These are phyloP conservation scores for Deinandra increscens DNA, from an alignment of 129 eudicot species.

Conservation along the genomic window DNA sequence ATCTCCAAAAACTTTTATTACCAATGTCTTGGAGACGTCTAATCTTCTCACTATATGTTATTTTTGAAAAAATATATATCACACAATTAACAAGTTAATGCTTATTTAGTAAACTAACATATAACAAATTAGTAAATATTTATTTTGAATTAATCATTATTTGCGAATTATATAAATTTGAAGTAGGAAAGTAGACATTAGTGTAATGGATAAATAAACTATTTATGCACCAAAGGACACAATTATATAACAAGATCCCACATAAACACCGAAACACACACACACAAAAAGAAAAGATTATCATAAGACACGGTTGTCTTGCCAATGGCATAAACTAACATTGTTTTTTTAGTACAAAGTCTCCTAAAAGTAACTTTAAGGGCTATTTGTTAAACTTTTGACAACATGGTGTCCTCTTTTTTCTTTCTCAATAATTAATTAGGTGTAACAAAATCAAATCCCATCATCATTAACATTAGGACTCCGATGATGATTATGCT, in stretches of 20 bases:
- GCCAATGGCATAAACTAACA: constrained; percentile 20
- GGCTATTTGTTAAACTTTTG: constrained; percentile 16
- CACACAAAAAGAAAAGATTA: constrained; percentile 10
- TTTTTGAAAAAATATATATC: background rate
- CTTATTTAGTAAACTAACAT: too few species aligned
- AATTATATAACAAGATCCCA: constrained; percentile 18
- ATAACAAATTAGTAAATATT: too few species aligned
- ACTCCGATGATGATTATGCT: constrained; percentile 2
- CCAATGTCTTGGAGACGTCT: too few species aligned
- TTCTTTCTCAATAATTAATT: constrained; percentile 15
- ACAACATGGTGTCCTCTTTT: constrained; percentile 20
- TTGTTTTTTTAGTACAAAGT: constrained; percentile 16
- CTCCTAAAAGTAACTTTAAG: constrained; percentile 22
- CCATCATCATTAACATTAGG: background rate
- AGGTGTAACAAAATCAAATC: constrained; percentile 24
- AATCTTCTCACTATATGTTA: too few species aligned
- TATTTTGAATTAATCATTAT: too few species aligned
- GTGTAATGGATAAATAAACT: background rate
- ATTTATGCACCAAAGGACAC: background rate
- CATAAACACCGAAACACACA: constrained; percentile 15
- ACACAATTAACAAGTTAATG: background rate
- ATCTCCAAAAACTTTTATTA: too few species aligned
- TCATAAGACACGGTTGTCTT: constrained; percentile 31
- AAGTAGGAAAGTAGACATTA: background rate
- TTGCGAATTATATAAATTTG: too few species aligned